Evolutionary conservation across 1,139 yeast genomes (phyloP), one percentile per base, ranked within the genome.

Genomic region (Yamadazyma spencermartinsiae): DNA sequence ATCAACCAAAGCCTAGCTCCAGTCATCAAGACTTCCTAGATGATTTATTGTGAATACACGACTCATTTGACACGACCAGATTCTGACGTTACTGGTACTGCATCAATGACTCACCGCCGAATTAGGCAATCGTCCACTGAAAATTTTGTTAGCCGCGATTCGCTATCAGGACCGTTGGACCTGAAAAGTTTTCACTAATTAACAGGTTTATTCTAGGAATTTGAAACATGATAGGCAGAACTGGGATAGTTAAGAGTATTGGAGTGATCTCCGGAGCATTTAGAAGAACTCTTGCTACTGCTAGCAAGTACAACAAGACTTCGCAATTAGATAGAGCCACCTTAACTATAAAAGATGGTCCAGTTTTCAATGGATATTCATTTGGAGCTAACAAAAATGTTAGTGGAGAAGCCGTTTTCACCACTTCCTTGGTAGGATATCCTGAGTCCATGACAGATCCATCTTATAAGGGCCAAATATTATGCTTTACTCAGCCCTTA

Each of bases 381-480:
- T 92, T 92, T 58, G 98, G 98, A 56, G 96, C 98, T 37, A 81
- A 88, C 64, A 82, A 84, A 50, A 87, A 88, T 54, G 80, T 88
- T 44, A 82, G 95, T 47, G 98, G 98, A 46, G 98, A 92, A 65
- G 96, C 97, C 12, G 98, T 92, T 33, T 92, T 92, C 72, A 87
- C 98, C 34, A 92, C 98, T 26, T 92, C 98, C 4, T 74, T 92
- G 58, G 98, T 92, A 11, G 98, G 98, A 13, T 92, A 92, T 63
- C 98, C 98, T 8, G 98, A 92, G 65, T 87, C 96, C 16, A 90
- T 92, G 96, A 90, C 98, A 19, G 98, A 92, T 63, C 98, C 98
- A 30, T 88, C 96, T 5, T 92, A 92, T 65, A 82, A 82, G 55
- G 98, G 98, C 34, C 98, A 92, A 68, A 90, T 92, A 50, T 79